Evolutionary conservation across 1,284 basidiomycete genomes (phyloP).

Genomic region (Xanthoconium separans): DNA sequence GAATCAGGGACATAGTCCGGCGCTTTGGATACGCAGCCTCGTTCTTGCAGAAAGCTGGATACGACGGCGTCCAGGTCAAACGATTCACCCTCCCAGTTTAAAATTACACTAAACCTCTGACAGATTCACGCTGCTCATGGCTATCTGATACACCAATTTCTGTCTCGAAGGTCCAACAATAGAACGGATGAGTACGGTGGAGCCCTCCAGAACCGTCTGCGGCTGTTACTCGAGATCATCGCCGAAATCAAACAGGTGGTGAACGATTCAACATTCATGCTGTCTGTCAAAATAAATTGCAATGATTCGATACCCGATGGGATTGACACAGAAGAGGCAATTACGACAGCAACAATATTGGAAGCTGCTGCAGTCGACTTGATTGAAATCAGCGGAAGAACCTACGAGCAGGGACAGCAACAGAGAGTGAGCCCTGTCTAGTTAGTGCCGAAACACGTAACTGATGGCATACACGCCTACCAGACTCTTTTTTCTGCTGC

Average conservation of each 20-base stretch:
- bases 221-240: conserved; percentile 37
- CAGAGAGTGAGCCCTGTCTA: conserved; percentile 16
- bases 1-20: conserved; percentile 30
- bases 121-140: conserved; percentile 49
- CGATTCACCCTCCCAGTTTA: background rate
- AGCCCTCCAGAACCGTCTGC: conserved; percentile 43
- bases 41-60: conserved; percentile 27
- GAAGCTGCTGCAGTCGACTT: conserved; percentile 47
- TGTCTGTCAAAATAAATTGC: conserved; percentile 49
- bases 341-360: conserved; percentile 40
- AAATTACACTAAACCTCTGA: background rate
- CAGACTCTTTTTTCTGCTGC: conserved; percentile 33
- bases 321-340: conserved; percentile 40
- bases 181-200: conserved; percentile 56
- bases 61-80: conserved; percentile 32
- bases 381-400: conserved; percentile 48
- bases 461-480: background rate
- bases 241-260: conserved; percentile 32
- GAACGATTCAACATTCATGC: conserved; percentile 36
- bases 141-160: conserved; percentile 41
- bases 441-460: conserved; percentile 6
- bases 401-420: conserved; percentile 38
- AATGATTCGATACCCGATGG: conserved; percentile 29
- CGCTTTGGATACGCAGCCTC: conserved; percentile 31
- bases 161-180: conserved; percentile 44